Evolutionary conservation across 1,139 yeast genomes (phyloP), one percentile per base, ranked within the genome.

Genomic region (Yamadazyma triangularis): DNA sequence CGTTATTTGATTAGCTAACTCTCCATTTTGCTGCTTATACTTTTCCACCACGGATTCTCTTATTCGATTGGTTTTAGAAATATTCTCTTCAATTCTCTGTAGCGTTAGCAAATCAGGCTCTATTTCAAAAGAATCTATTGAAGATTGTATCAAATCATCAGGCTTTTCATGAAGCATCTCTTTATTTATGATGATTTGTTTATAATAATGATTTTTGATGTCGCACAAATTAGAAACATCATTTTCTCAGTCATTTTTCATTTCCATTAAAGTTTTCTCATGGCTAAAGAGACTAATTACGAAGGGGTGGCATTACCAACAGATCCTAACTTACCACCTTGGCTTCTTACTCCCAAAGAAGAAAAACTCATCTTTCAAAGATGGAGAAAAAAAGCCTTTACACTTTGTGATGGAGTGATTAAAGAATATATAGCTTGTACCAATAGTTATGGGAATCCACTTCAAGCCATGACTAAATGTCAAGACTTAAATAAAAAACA

Each of bases 281-380:
- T 41, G 45, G 44, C 47, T 10, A 44, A 43, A 30, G 60, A 65
- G 43, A 64, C 64, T 39, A 51, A 64, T 13, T 64, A 50, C 40
- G 67, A 60, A 24, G 69, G 60, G 27, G 57, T 64, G 6, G 68
- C 64, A 23, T 55, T 68, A 28, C 71, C 67, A 26, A 55, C 68
- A 8, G 64, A 68, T 44, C 73, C 73, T 18, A 60, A 58, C 42
- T 57, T 84, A 26, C 95, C 95, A 1, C 65, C 77, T 10, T 88
- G 96, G 96, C 74, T 86, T 45, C 65, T 88, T 25, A 77, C 93
- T 0, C 95, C 96, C 4, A 73, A 73, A 44, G 96, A 88, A 51
- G 96, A 88, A 51, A 81, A 81, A 57, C 76, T 80, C 43, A 79
- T 87, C 22, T 77, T 87, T 44, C 79, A 77, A 45, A 73, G 87